Evolutionary conservation across 805 yeast species (phyloP), one percentile per base, ranked within the genome.

Genomic region (Kluyveromyces lactis): DNA sequence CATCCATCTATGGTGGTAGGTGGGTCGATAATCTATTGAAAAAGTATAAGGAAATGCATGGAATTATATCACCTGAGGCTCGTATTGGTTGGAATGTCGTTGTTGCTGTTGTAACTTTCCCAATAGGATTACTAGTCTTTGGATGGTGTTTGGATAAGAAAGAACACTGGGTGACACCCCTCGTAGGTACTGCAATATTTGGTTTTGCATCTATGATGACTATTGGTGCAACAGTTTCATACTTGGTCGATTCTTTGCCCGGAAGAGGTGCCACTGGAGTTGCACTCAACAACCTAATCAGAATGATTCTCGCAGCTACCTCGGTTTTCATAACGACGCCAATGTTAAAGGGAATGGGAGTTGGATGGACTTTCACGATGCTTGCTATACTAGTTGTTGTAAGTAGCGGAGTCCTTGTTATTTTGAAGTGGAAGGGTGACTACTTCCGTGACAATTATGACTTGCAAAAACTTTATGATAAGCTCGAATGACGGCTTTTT

Each of bases 181-280:
- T 86, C 48, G 67, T 86, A 9, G 95, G 95, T 1, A 81, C 92
- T 4, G 85, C 89, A 1, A 42, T 84, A 5, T 84, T 80, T 58
- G 95, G 95, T 0, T 77, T 81, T 53, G 84, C 90, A 0, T 77
- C 85, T 26, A 82, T 86, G 92, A 75, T 85, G 60, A 75, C 83
- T 3, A 84, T 85, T 48, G 92, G 94, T 3, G 76, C 85, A 7
- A 81, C 86, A 0, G 74, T 81, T 2, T 85, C 95, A 0, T 86
- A 85, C 52, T 63, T 86, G 41, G 87, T 86, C 1, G 95, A 86
- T 53, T 76, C 86, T 1, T 67, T 86, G 33, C 95, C 95, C 0
- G 94, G 95, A 0, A 71, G 79, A 50, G 94, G 95, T 31, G 89
- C 95, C 11, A 82, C 95, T 0, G 95, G 94, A 1, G 84, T 86